A percentile compares a stretch with the other conserved stretches of the same genome.
These are phyloP conservation scores for Salisapilia sapeloensis DNA, from an alignment of 352 stramenopile genomes.

Conservation along the genomic window DNA sequence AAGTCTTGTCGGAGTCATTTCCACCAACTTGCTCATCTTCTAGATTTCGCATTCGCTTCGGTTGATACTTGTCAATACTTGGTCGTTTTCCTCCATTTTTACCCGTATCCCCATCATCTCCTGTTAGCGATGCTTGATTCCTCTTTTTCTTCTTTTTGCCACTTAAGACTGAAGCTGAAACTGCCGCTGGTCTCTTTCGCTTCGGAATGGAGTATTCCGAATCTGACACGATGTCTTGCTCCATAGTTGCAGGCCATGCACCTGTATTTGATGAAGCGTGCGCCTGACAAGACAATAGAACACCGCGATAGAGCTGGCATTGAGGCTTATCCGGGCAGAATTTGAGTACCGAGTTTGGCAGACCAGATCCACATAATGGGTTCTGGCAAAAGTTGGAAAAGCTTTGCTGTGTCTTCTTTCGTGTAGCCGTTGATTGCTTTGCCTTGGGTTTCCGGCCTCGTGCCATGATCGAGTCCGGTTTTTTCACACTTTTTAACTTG, in stretches of 20 bases:
- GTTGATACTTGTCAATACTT: too few species aligned
- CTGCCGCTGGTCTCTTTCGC: constrained; percentile 1
- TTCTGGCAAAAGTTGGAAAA: too few species aligned
- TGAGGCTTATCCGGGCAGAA: constrained; percentile 29
- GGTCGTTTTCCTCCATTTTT: too few species aligned
- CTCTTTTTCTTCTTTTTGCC: constrained; percentile 6
- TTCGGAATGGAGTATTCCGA: constrained; percentile 1
- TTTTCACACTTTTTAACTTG: too few species aligned
- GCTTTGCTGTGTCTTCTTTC: too few species aligned
- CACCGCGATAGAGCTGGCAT: constrained; percentile 32
- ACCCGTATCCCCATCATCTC: constrained; percentile 1
- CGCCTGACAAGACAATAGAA: constrained; percentile 43
- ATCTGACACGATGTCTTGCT: background rate
- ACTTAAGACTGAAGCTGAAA: constrained; percentile 2
- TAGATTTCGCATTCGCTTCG: too few species aligned
- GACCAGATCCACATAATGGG: constrained; percentile 23
- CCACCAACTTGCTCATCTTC: too few species aligned
- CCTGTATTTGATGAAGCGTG: too few species aligned
- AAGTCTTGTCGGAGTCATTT: too few species aligned
- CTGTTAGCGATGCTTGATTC: background rate
- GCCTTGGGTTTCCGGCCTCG: too few species aligned
- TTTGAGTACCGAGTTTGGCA: constrained; percentile 17
- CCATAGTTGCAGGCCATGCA: constrained; percentile 8
- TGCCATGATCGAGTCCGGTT: too few species aligned
- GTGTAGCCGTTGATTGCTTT: too few species aligned